phyloP scores from a whole-genome alignment of 768 basidiomycete species.

The Suillus hirtellus region DNA sequence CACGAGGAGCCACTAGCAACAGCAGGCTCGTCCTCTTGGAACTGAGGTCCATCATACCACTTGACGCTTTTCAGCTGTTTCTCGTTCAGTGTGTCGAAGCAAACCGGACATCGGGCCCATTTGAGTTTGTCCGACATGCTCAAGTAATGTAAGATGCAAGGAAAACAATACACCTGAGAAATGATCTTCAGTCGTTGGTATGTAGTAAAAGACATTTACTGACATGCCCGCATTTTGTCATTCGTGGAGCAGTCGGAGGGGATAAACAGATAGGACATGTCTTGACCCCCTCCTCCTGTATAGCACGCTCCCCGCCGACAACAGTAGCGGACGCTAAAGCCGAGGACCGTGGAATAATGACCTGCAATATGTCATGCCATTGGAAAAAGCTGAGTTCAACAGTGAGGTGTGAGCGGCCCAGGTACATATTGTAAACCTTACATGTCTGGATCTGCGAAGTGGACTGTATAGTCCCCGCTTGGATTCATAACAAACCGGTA shows the following conservation, averaged over 20 bases:
- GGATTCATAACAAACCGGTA: constrained; percentile 97
- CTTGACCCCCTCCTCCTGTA: constrained; percentile 59
- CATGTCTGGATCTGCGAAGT: constrained; percentile 98
- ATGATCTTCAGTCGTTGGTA: constrained; percentile 19
- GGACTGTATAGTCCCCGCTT: constrained; percentile 86
- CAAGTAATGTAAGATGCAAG: constrained; percentile 91
- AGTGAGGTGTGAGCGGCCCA: background rate
- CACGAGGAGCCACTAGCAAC: constrained; percentile 46
- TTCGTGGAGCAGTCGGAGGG: constrained; percentile 83
- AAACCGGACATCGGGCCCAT: constrained; percentile 94
- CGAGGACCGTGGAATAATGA: constrained; percentile 86
- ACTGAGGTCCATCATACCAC: constrained; percentile 68
- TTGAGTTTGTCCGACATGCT: constrained; percentile 78
- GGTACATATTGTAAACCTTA: constrained; percentile 40
- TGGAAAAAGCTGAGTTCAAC: constrained; percentile 73
- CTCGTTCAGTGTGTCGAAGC: constrained; percentile 90
- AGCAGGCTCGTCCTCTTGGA: constrained; percentile 29
- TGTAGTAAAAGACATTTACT: constrained; percentile 35
- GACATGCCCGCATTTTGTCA: constrained; percentile 98
- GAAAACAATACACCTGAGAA: constrained; percentile 85
- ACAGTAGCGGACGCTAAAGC: constrained; percentile 67
- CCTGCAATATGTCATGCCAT: constrained; percentile 94
- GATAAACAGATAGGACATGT: constrained; percentile 96
- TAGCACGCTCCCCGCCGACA: constrained; percentile 38
- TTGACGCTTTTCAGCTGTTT: constrained; percentile 91